These are phyloP conservation scores for Amauroascus verrucosus DNA, from an alignment of 2,329 filamentous ascomycete genomes.

Conservation along the genomic window DNA sequence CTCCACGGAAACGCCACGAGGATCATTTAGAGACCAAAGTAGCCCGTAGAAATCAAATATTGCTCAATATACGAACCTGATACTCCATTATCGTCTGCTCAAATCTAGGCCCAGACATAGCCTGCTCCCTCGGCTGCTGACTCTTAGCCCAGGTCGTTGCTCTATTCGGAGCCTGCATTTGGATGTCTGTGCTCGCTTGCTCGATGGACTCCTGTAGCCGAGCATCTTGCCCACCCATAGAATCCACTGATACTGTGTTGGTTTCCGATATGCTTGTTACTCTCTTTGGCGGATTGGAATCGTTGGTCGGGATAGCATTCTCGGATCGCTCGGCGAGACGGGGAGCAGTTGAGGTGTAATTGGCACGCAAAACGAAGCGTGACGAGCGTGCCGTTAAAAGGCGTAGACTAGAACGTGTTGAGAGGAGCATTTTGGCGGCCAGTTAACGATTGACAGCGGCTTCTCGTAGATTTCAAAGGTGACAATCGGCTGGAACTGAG, in stretches of 20 bases:
- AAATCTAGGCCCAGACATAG: conserved; percentile 90
- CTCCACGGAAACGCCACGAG: background rate
- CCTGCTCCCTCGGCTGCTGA: conserved; percentile 68
- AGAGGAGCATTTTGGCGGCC: conserved; percentile 36
- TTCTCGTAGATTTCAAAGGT: conserved; percentile 10
- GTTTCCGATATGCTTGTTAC: conserved; percentile 48
- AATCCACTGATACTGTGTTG: conserved; percentile 46
- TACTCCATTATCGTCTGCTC: conserved; percentile 91
- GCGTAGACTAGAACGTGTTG: conserved; percentile 38
- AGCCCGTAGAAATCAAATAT: background rate
- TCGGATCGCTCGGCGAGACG: conserved; percentile 26
- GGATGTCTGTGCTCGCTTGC: conserved; percentile 46
- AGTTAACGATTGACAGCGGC: conserved; percentile 4
- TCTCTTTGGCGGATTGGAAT: conserved; percentile 43
- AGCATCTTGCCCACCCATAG: conserved; percentile 42
- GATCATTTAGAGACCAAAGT: background rate
- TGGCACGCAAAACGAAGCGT: conserved; percentile 26
- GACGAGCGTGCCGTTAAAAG: conserved; percentile 31
- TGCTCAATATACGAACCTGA: conserved; percentile 55
- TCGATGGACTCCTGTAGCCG: conserved; percentile 47
- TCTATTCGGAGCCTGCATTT: conserved; percentile 79
- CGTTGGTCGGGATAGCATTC: conserved; percentile 44
- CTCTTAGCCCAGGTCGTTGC: conserved; percentile 69
- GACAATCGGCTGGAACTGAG: background rate
- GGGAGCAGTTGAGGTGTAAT: conserved; percentile 37